Base-by-base conservation (phyloP, 2,329 filamentous ascomycete genomes). In the Colletotrichum scovillei region DNA sequence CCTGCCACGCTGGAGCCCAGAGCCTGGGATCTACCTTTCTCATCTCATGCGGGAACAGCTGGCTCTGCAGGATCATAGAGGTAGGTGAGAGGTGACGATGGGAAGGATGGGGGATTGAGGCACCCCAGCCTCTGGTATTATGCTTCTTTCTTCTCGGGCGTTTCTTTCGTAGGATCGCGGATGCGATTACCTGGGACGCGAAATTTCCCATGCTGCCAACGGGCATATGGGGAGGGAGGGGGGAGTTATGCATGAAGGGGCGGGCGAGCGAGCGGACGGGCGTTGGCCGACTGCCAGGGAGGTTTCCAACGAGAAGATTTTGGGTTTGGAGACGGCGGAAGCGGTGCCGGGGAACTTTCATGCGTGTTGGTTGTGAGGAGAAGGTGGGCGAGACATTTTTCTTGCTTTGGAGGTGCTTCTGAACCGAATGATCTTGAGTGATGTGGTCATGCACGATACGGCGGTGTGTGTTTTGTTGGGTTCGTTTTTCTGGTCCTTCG, bases 41-140 rank as follows among this genome's bases (percentile, higher is more conserved):
- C 8, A 9, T 49, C 42, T 22, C 52, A 65, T 65, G 52, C 52
- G 32, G 52, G 52, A 65, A 65, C 52, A 65, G 19, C 32, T 65
- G 65, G 65, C 55, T n/a, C 55, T 67, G 65, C 65, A 67, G 55
- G 35, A 35, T 62, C 65, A 26, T 38, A n/a, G 11, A 35, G 32
- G 30, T 19, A 16, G 65, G 28, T 26, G 49, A 19, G 28, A 7
- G n/a, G 32, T 12, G 57, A 38, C 14, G n/a, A 9, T 16, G 32
- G 4, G 9, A 14, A 12, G 49, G 52, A 2, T 19, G 30, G 63
- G 56, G 53, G 30, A 58, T 5, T 49, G 22, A 19, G 52, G 30
- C 22, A 11, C 32, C 24, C 28, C 52, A 57, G 14, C 30, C 14
- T 42, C 6, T 19, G 16, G 38, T 42, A 7, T 49, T 22, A 49